Percentiles rank a stretch among this genome's conserved stretches.
Conservation (phyloP, 2,329 filamentous ascomycete species). For the Arthrobotrys conoides region DNA sequence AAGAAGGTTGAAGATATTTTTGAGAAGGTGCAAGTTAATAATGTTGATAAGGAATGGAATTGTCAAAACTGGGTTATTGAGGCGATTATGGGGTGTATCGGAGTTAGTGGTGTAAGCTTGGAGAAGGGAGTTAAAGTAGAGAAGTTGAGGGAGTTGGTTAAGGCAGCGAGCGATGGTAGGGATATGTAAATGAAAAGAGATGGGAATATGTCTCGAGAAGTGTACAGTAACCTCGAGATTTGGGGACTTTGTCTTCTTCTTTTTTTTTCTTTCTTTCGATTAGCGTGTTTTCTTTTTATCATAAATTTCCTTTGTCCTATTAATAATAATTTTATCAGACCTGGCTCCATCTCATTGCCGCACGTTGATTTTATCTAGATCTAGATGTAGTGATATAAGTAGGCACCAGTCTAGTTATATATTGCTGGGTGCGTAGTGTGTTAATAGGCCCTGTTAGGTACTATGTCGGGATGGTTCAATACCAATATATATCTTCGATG, state of each 20-base stretch:
- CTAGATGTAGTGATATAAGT: background rate
- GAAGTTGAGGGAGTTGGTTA: constrained; percentile 52
- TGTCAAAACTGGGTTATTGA: constrained; percentile 57
- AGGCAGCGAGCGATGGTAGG: constrained; percentile 46
- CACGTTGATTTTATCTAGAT: background rate
- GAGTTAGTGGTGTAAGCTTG: constrained; percentile 36
- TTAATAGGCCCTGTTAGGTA: too few relatives aligned
- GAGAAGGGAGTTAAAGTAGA: constrained; percentile 53
- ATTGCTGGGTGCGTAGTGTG: too few relatives aligned
- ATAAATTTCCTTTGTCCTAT: constrained; percentile 17
- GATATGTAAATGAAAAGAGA: constrained; percentile 31
- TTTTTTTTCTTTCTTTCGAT: background rate
- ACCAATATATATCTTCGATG: too few relatives aligned
- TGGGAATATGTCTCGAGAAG: constrained; percentile 4
- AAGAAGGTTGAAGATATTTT: constrained; percentile 44
- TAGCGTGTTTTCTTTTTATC: background rate
- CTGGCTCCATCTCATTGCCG: background rate
- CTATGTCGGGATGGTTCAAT: too few relatives aligned
- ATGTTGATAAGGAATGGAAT: constrained; percentile 55
- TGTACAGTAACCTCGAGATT: constrained; percentile 3
- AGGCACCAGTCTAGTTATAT: too few relatives aligned
- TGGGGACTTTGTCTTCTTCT: background rate
- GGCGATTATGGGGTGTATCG: constrained; percentile 36
- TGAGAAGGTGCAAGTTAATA: constrained; percentile 45
- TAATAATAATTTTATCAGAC: constrained; percentile 11